Base-by-base conservation (phyloP, 306 rosid genomes). In the Gynostemma pentaphyllum region DNA sequence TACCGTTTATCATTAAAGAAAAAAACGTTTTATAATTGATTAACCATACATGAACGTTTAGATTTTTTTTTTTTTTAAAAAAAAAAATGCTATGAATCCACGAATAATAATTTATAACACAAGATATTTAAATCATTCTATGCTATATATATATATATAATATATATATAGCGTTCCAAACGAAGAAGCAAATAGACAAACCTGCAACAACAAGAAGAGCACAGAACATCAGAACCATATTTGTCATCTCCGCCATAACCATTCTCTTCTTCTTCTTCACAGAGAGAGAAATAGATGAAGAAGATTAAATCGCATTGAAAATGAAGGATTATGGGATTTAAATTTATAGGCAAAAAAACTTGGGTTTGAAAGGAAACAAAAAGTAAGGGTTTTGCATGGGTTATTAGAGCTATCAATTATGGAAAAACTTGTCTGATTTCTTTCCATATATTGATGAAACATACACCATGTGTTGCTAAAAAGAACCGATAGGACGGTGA, bases 201-300 rank as follows among this genome's bases (percentile, higher is more conserved):
- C 80, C 80, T 72, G 67, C 26, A 26, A 49, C 46, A 27, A 70
- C 55, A 15, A 76, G 52, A 61, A 64, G 39, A 22, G 29, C 40
- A 62, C 22, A 69, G 26, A 75, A 24, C 34, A 69, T 52, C 30
- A 75, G 54, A 68, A 45, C 42, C 44, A 64, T 67, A 24, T 30
- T 63, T 69, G 21, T 18, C 65, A 44, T 24, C 57, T 23, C 49
- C 70, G 63, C 69, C 55, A 0, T 14, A 5, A 4, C 27, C 46
- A 2, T 42, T 1, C 30, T 60, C 14, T n/a, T 37, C 28, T 28
- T 28, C 2, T 28, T 44, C 4, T 1, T 8, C 8, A 9, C 21
- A 24, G 8, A 51, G 13, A 4, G 1, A 1, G 24, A 29, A 28
- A 3, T 26, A 10, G 1, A 0, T 27, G 22, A 0, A 23, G 12